A percentile compares a stretch with the other conserved stretches of the same genome.
Evolutionary conservation across 495 filamentous ascomycete species (phyloP).

Genomic region (Tuber magnatum): DNA sequence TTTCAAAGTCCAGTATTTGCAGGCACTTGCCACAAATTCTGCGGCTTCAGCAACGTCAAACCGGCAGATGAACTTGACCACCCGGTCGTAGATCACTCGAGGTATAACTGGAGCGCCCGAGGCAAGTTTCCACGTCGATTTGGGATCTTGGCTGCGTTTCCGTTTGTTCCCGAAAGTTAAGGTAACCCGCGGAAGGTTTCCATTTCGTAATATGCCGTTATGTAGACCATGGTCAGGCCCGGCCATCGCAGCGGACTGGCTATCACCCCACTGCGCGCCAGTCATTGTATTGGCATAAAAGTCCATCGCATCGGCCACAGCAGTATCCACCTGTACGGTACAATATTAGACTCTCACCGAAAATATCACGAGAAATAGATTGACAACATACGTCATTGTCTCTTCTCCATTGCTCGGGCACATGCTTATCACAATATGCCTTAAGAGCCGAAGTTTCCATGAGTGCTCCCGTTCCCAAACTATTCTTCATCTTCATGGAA

Average conservation of each 20-base stretch:
- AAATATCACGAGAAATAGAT: neutral
- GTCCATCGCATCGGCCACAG: conserved; percentile 60
- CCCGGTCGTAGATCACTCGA: conserved; percentile 68
- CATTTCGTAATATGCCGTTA: conserved; percentile 33
- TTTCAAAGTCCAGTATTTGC: conserved; percentile 97
- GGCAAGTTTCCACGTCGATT: conserved; percentile 82
- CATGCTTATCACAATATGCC: conserved; percentile 94
- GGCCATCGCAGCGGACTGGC: conserved; percentile 75
- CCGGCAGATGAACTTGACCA: conserved; percentile 68
- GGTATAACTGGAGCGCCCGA: conserved; percentile 94
- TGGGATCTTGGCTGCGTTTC: conserved; percentile 56
- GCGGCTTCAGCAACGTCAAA: conserved; percentile 79
- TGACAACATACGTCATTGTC: conserved; percentile 64
- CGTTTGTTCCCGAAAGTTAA: conserved; percentile 69
- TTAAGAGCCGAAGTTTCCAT: conserved; percentile 85
- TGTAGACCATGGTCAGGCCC: conserved; percentile 28
- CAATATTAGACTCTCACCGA: neutral
- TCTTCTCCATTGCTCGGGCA: conserved; percentile 76
- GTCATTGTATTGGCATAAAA: conserved; percentile 85
- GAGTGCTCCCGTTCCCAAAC: conserved; percentile 66
- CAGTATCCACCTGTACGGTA: conserved; percentile 46
- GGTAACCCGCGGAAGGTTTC: conserved; percentile 48
- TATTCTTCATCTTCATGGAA: conserved; percentile 93
- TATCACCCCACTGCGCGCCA: conserved; percentile 81
- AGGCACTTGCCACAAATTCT: conserved; percentile 84